Conservation (phyloP, 164 flowering plant genomes). For the Vitis riparia region DNA sequence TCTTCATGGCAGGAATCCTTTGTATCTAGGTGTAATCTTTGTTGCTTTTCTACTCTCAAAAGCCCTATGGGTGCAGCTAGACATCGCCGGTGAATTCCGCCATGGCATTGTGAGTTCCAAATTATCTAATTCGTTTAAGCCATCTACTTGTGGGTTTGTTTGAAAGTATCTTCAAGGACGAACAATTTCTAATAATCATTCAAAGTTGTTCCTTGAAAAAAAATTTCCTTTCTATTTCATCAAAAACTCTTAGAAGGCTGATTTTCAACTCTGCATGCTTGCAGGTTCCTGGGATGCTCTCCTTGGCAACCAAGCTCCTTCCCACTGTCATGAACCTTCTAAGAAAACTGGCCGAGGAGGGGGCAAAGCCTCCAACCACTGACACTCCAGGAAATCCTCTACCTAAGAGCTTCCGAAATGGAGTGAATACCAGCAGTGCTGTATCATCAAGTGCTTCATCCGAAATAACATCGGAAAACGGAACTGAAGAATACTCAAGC, state of each 20-base stretch:
- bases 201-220: background rate
- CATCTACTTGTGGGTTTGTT: no score
- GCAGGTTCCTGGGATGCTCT: slow-evolving; percentile 91
- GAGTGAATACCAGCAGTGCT: slow-evolving; percentile 23
- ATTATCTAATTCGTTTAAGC: background rate
- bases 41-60: slow-evolving; percentile 61
- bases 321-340: slow-evolving; percentile 91
- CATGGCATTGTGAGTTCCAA: slow-evolving; percentile 80
- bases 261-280: slow-evolving; percentile 4
- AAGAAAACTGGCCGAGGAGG: slow-evolving; percentile 74
- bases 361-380: slow-evolving; percentile 44
- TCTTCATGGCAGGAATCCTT: slow-evolving; percentile 71
- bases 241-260: background rate
- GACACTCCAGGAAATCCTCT: slow-evolving; percentile 49
- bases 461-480: slow-evolving; percentile 43
- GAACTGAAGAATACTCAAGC: slow-evolving; percentile 48
- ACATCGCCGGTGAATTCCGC: slow-evolving; percentile 76
- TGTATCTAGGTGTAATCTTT: slow-evolving; percentile 67
- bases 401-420: slow-evolving; percentile 28
- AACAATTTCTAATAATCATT: no score
- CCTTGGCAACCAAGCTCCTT: slow-evolving; percentile 74
- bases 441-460: slow-evolving; percentile 64
- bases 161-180: no score
- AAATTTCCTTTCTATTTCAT: no score
- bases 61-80: slow-evolving; percentile 90